These are phyloP conservation scores for Aspergillus sclerotialis DNA, from an alignment of 2,329 filamentous ascomycete species.

Conservation along the genomic window DNA sequence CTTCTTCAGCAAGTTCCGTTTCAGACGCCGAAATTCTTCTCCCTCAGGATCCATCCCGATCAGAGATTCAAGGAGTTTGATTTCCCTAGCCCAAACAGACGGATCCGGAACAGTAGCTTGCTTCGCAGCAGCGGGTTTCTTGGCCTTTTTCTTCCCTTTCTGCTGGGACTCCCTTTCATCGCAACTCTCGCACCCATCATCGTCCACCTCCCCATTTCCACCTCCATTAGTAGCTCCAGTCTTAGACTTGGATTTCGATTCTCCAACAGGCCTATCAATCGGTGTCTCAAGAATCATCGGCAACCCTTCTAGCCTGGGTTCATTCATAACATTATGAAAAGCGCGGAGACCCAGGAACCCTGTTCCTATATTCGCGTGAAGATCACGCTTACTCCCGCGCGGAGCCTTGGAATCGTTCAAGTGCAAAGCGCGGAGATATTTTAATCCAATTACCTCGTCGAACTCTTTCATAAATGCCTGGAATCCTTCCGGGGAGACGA, in stretches of 20 bases:
- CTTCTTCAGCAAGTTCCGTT: conserved; percentile 57
- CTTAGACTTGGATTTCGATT: conserved; percentile 3
- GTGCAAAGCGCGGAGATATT: conserved; percentile 80
- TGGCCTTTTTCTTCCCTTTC: conserved; percentile 14
- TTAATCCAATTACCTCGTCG: conserved; percentile 65
- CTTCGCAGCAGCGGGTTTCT: conserved; percentile 15
- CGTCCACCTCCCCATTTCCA: conserved; percentile 8
- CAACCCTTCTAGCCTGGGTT: conserved; percentile 64
- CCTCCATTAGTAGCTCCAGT: conserved; percentile 2
- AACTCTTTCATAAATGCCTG: conserved; percentile 67
- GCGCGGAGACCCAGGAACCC: conserved; percentile 85
- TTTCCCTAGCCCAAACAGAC: conserved; percentile 82
- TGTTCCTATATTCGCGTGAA: conserved; percentile 94
- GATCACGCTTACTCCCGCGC: conserved; percentile 69
- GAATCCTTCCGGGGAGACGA: conserved; percentile 70
- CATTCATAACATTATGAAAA: conserved; percentile 88
- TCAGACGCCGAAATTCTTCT: conserved; percentile 63
- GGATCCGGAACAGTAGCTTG: conserved; percentile 61
- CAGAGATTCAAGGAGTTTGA: conserved; percentile 84
- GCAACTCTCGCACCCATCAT: conserved; percentile 11
- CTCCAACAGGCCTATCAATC: conserved; percentile 59
- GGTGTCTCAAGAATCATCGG: conserved; percentile 97
- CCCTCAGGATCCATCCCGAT: conserved; percentile 74
- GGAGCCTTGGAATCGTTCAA: conserved; percentile 95
- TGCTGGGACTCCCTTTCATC: conserved; percentile 13